Percentiles rank a stretch among this genome's conserved stretches.
These are phyloP conservation scores for Diaporthe ampelina DNA, from an alignment of 2,329 filamentous ascomycete genomes.

Conservation along the genomic window DNA sequence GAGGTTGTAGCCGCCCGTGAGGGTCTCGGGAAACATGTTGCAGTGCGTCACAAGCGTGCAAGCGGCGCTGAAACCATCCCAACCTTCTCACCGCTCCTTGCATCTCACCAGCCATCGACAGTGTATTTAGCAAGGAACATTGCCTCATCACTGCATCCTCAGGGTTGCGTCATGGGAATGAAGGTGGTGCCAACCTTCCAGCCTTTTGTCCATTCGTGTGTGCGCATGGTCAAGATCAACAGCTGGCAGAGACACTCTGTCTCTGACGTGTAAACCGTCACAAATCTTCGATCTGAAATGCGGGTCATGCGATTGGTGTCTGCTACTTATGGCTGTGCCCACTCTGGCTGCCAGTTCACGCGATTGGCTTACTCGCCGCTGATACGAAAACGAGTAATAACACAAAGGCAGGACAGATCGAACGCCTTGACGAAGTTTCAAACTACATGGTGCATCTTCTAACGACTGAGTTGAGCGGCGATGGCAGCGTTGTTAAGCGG, in stretches of 20 bases:
- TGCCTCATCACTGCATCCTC: not conserved
- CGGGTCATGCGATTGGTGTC: not conserved
- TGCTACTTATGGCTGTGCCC: not conserved
- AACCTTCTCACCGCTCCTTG: constrained; percentile 20
- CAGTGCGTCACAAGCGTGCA: constrained; percentile 24
- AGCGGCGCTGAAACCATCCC: constrained; percentile 3
- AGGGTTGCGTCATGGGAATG: not conserved
- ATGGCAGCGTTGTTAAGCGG: too few relatives aligned
- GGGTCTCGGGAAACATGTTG: constrained; percentile 19
- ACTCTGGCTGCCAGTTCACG: too few relatives aligned
- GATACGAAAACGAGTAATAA: too few relatives aligned
- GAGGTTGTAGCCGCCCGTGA: not conserved
- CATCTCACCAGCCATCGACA: not conserved
- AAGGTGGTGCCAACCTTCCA: constrained; percentile 15
- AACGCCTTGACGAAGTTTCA: too few relatives aligned
- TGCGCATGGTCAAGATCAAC: not conserved
- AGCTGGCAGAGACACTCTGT: not conserved
- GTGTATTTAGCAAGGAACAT: not conserved
- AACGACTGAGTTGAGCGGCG: too few relatives aligned
- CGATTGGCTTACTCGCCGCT: too few relatives aligned
- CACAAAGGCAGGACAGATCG: too few relatives aligned
- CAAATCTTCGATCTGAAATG: constrained; percentile 6
- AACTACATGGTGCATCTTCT: too few relatives aligned
- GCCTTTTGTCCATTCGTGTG: not conserved
- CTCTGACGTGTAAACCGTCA: constrained; percentile 5